Base-by-base conservation (phyloP, 1,284 basidiomycete species). In the Puccinia novopanici region DNA sequence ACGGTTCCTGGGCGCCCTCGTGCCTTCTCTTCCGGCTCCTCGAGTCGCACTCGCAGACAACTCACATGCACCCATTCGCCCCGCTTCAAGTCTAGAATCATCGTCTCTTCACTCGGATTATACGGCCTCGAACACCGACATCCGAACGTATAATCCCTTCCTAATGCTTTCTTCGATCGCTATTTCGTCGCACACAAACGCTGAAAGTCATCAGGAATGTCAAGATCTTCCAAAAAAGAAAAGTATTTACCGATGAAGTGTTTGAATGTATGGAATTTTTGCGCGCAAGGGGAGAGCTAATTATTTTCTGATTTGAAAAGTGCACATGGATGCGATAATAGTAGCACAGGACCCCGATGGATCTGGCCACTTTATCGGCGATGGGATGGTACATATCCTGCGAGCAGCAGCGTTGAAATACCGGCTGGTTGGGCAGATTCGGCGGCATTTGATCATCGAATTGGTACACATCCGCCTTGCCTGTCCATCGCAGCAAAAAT, bases 391-490 rank as follows among this genome's bases (percentile, higher is more conserved):
- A 34, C 40, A 37, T 50, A 15, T 5, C 27, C 19, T 67, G 40
- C 42, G 19, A 42, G 22, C 22, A 24, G 48, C 63, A 67, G 22
- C 42, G 63, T 40, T 42, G 19, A 37, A 67, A 67, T 17, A 71
- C 34, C 24, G 48, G 48, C 48, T 52, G 50, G 27, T 30, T 71
- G 19, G 24, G 30, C 0, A 10, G 48, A 70, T 50, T 48, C 30
- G 68, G 48, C 15, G 45, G 48, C 19, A 27, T 13, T 37, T 71
- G 68, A 13, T 71, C 68, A 34, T 71, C 68, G 34, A 71, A 71
- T 54, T 71, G 52, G 34, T 71, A 50, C 34, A 71, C 27, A 52
- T 71, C 50, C 24, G 50, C 68, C 54, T 71, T 52, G 24, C 68
- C 68, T 71, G n/a, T 52, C 17, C n/a, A n/a, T n/a, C 27, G 24